phyloP scores from a whole-genome alignment of 306 rosid species.

The Cicer pinnatifidum region DNA sequence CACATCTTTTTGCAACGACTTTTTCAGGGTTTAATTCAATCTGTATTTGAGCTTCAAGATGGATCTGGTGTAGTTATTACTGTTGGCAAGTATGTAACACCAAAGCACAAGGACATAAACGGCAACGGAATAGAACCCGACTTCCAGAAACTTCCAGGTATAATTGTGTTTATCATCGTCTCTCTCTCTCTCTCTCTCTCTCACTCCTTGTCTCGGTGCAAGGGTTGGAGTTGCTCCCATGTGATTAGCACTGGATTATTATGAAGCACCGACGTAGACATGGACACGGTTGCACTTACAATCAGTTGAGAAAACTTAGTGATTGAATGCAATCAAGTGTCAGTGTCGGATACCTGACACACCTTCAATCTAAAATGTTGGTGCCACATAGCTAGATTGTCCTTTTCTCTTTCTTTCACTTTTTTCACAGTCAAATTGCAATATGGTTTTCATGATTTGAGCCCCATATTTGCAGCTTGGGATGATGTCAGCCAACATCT shows the following conservation, averaged over 20 bases:
- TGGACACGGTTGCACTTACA: not conserved
- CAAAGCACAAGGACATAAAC: slow-evolving; percentile 83
- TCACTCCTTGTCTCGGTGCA: not conserved
- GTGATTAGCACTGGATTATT: not conserved
- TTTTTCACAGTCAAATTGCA: slow-evolving; percentile 4
- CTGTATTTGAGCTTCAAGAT: slow-evolving; percentile 90
- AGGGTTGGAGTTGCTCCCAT: not conserved
- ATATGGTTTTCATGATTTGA: slow-evolving; percentile 41
- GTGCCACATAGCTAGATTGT: not conserved
- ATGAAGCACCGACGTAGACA: not conserved
- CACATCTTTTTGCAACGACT: slow-evolving; percentile 41
- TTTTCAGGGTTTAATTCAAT: slow-evolving; percentile 85
- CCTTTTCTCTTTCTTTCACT: slow-evolving; percentile 7
- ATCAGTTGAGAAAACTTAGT: not conserved
- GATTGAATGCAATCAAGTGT: not conserved
- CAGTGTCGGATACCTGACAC: not conserved
- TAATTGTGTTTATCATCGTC: not conserved
- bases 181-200: slow-evolving; percentile 1
- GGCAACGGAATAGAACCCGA: slow-evolving; percentile 96
- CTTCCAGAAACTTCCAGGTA: slow-evolving; percentile 85
- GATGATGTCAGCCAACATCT: slow-evolving; percentile 66
- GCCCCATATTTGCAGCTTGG: slow-evolving; percentile 66
- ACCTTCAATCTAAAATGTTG: not conserved
- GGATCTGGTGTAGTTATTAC: slow-evolving; percentile 96
- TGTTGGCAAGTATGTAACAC: slow-evolving; percentile 94